Percentiles rank a stretch among this genome's conserved stretches.
Conservation (phyloP, 495 filamentous ascomycete genomes). For the Aspergillus conjunctus region DNA sequence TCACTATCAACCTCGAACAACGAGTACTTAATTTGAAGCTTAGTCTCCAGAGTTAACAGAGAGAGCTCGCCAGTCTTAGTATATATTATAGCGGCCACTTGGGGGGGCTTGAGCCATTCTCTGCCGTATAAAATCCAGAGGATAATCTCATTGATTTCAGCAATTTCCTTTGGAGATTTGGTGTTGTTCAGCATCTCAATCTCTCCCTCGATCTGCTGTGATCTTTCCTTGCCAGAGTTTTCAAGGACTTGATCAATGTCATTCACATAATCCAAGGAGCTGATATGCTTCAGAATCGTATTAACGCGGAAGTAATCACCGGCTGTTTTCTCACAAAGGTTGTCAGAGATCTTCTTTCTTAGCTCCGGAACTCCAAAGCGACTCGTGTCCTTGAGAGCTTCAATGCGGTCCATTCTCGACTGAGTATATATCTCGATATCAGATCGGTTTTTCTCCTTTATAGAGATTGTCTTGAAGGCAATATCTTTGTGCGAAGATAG, state of each 20-base stretch:
- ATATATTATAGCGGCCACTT: slow-evolving; percentile 27
- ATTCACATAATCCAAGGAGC: slow-evolving; percentile 38
- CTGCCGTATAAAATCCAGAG: slow-evolving; percentile 37
- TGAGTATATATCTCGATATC: slow-evolving; percentile 40
- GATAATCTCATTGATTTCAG: slow-evolving; percentile 45
- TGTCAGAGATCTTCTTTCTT: slow-evolving; percentile 33
- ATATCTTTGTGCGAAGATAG: slow-evolving; percentile 17
- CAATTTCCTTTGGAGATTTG: slow-evolving; percentile 39
- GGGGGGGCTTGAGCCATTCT: slow-evolving; percentile 26
- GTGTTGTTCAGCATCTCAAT: slow-evolving; percentile 38
- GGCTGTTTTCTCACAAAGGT: slow-evolving; percentile 33
- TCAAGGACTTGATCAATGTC: slow-evolving; percentile 40
- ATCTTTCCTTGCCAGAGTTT: slow-evolving; percentile 37
- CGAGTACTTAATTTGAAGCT: slow-evolving; percentile 38
- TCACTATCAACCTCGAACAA: slow-evolving; percentile 40
- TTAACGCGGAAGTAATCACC: slow-evolving; percentile 43
- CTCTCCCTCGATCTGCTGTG: slow-evolving; percentile 38
- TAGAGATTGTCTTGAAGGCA: slow-evolving; percentile 19
- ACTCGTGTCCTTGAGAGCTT: slow-evolving; percentile 21
- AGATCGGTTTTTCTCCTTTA: slow-evolving; percentile 29
- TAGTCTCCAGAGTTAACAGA: slow-evolving; percentile 37
- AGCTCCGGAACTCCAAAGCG: slow-evolving; percentile 33
- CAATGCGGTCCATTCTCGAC: slow-evolving; percentile 26
- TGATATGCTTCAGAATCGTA: slow-evolving; percentile 37
- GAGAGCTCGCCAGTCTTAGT: slow-evolving; percentile 29